Conservation (phyloP, 805 yeast species). For the Huiozyma naganishii region DNA sequence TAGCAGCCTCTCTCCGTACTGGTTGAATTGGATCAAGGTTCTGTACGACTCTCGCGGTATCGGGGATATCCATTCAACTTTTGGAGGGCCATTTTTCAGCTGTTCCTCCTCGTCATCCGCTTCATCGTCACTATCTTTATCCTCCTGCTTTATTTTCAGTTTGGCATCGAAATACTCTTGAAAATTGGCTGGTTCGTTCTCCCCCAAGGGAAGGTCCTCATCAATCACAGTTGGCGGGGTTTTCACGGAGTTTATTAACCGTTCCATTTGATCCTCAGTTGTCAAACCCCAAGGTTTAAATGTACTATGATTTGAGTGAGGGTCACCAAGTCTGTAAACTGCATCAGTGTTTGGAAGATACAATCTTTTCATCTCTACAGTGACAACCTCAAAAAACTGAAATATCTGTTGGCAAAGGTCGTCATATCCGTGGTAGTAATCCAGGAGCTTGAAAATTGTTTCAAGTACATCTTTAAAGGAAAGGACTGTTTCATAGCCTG, state of each 20-base stretch:
- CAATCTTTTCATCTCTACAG: conserved; percentile 34
- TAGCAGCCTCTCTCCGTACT: conserved; percentile 58
- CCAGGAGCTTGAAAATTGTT: conserved; percentile 67
- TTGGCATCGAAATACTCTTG: conserved; percentile 31
- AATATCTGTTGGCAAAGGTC: conserved; percentile 65
- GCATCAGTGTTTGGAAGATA: conserved; percentile 27
- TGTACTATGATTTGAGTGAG: conserved; percentile 15
- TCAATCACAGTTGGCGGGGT: neutral
- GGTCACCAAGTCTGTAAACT: conserved; percentile 9
- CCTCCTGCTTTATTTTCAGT: conserved; percentile 9
- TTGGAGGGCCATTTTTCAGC: too few species aligned
- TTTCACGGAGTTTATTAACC: conserved; percentile 30
- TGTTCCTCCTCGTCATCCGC: conserved; percentile 9
- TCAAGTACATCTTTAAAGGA: conserved; percentile 65
- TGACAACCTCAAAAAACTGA: conserved; percentile 51
- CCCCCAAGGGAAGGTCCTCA: conserved; percentile 8
- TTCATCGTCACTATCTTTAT: conserved; percentile 30
- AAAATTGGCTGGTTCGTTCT: conserved; percentile 25
- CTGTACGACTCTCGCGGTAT: conserved; percentile 52
- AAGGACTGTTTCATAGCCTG: conserved; percentile 54
- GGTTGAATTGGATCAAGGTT: conserved; percentile 48
- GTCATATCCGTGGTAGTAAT: conserved; percentile 75
- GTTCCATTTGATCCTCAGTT: conserved; percentile 33
- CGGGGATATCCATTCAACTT: conserved; percentile 53
- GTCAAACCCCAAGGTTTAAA: conserved; percentile 54